Evolutionary conservation across 192 early-diverging fungal species (phyloP), one percentile per base, ranked within the genome.

Genomic region (Lobosporangium transversale): DNA sequence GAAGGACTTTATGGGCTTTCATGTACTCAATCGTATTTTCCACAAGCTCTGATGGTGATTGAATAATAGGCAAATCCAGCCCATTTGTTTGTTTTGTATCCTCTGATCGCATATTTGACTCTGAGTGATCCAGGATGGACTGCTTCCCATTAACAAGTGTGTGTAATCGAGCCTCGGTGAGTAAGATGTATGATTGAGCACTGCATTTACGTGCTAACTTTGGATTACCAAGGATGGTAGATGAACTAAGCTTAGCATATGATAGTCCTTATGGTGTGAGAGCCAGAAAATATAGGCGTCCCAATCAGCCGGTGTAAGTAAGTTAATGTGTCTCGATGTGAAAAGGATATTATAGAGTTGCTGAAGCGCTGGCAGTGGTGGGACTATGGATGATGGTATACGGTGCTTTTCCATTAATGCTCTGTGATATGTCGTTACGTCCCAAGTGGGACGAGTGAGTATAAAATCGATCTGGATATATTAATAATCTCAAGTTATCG

Each of bases 251-350:
- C 23, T 54, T 29, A 67, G 14, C 14, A 32, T 48, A 0, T 29
- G 21, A 8, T 58, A 29, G 29, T 76, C 64, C 2, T 56, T 50
- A 18, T 67, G 53, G 21, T 67, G 36, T 4, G 33, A 31, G 24
- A 76, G 58, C 73, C 73, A 76, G n/a, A 44, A 66, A 11, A 67
- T 43, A 40, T 57, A 52, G 8, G 52, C 50, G 30, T 67, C 36
- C 73, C 73, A 76, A 21, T 76, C 73, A 0, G 31, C n/a, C 21
- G 42, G 29, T 15, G 65, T 45, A 2, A 76, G 53, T n/a, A 43
- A 43, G 21, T 36, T 15, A 12, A 62, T 52, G 24, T 27, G 17
- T 1, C 51, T 29, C 27, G 43, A 30, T 15, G 36, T 47, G 10
- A 53, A 43, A 37, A 76, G 18, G 14, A 30, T n/a, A 24, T 31